Conservation (phyloP, 139 green algal genomes). For the Trebouxia sp. region DNA sequence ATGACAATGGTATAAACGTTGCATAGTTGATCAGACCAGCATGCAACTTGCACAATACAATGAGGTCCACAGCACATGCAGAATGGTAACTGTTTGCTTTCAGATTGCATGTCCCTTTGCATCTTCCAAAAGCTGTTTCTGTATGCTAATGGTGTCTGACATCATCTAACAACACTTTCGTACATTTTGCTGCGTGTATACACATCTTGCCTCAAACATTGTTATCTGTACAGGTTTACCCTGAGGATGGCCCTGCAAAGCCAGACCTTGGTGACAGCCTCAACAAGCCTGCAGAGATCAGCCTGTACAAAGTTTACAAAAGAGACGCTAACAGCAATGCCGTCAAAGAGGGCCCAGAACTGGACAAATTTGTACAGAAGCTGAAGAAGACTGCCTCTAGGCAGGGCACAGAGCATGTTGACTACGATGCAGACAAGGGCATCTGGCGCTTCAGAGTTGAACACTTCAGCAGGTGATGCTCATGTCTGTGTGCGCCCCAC, state of each 20-base stretch:
- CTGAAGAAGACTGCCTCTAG: constrained; percentile 61
- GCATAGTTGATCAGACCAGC: too few species aligned
- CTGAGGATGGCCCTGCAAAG: not conserved
- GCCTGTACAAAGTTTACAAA: constrained; percentile 57
- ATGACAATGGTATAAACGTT: too few species aligned
- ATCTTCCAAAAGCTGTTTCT: too few species aligned
- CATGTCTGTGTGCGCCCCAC: too few species aligned
- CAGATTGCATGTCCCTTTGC: too few species aligned
- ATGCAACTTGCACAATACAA: too few species aligned
- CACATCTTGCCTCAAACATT: not conserved
- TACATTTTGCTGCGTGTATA: not conserved
- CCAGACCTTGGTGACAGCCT: constrained; percentile 78
- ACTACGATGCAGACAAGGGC: constrained; percentile 71
- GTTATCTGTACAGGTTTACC: not conserved
- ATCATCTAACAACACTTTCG: too few species aligned
- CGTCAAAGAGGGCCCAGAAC: constrained; percentile 42
- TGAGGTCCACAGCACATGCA: too few species aligned
- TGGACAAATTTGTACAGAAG: constrained; percentile 50
- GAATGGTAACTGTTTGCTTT: too few species aligned
- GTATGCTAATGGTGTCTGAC: too few species aligned
- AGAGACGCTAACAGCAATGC: constrained; percentile 61
- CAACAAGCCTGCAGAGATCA: constrained; percentile 82
- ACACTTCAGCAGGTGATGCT: constrained; percentile 86
- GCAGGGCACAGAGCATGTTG: constrained; percentile 80
- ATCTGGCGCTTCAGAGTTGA: constrained; percentile 91